Base-by-base conservation (phyloP, 805 yeast species). In the Priceomyces haplophilus region DNA sequence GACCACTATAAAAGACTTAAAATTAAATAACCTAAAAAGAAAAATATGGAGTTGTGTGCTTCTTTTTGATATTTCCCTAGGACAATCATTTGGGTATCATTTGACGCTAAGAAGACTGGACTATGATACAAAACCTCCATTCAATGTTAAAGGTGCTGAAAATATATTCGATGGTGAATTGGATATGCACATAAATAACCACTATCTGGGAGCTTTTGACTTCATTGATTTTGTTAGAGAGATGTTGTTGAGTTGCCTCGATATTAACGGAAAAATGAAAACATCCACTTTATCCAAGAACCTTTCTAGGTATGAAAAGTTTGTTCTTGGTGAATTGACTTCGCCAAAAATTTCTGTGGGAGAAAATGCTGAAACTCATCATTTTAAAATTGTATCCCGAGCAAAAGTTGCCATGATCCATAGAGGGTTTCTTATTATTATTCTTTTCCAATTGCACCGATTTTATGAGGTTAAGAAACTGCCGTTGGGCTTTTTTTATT, bases 21-120 rank as follows among this genome's bases (percentile, higher is more conserved):
- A 13, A 13, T 40, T 52, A 12, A 62, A 67, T 16, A 73, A 77
- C 47, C 51, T 78, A 4, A 18, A 80, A 72, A 65, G 84, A 49
- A 78, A 78, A 46, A 65, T 78, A 3, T 80, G 84, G 84, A 73
- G 68, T 51, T 59, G 64, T 17, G 54, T 79, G 24, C 59, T 75
- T 16, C 50, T 70, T 1, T 46, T 66, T 35, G 84, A 79, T 47
- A 46, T 64, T 3, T 58, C 17, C 16, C 17, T 32, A 10, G 15
- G 17, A 10, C 34, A 13, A 8, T 13, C 17, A 10, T 16, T 16
- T 32, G 34, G 34, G 12, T 16, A 11, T 13, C 15, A 16, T 7
- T 19, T 19, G 16, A 4, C 16, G 7, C n/a, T 32, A 12, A 19
- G 19, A 8, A 3, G 15, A 4, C 17, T 16, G 11, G 17, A 16